These are phyloP conservation scores for Silene vulgaris DNA, from an alignment of 179 eudicot species.

Conservation along the genomic window DNA sequence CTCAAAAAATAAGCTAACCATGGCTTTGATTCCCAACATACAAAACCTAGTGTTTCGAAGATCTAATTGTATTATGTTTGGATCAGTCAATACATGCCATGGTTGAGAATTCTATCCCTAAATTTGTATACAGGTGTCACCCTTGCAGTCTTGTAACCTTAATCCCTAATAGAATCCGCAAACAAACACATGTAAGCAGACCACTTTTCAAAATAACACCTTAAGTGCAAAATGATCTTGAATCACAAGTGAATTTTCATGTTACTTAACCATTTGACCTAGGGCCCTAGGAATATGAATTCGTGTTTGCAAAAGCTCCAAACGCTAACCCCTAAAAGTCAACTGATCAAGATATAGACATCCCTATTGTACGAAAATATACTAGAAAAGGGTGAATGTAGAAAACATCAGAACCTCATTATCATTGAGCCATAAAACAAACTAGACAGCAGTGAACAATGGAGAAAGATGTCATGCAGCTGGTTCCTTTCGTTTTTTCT, in stretches of 20 bases:
- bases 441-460: slow-evolving; percentile 62
- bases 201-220: not conserved
- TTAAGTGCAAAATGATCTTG: not conserved
- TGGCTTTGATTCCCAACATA: not conserved
- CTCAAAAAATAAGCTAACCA: not conserved
- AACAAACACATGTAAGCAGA: not conserved
- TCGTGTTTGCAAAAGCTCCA: not conserved
- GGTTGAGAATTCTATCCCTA: not conserved
- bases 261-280: slow-evolving; percentile 1
- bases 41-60: not conserved
- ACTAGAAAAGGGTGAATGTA: not conserved
- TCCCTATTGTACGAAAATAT: not conserved
- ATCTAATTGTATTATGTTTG: not conserved
- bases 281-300: not conserved
- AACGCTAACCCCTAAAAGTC: slow-evolving; percentile 11
- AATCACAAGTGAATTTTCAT: not conserved
- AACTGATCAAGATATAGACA: not conserved
- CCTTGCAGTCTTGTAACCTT: not conserved
- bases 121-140: not conserved
- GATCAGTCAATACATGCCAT: not conserved
- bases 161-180: not conserved
- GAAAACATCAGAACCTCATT: slow-evolving; percentile 44
- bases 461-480: slow-evolving; percentile 60
- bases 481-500: slow-evolving; percentile 43
- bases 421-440: slow-evolving; percentile 55